Percentiles rank a stretch among this genome's conserved stretches.
phyloP scores from a whole-genome alignment of 768 basidiomycete genomes.

The Mycena epipterygia region DNA sequence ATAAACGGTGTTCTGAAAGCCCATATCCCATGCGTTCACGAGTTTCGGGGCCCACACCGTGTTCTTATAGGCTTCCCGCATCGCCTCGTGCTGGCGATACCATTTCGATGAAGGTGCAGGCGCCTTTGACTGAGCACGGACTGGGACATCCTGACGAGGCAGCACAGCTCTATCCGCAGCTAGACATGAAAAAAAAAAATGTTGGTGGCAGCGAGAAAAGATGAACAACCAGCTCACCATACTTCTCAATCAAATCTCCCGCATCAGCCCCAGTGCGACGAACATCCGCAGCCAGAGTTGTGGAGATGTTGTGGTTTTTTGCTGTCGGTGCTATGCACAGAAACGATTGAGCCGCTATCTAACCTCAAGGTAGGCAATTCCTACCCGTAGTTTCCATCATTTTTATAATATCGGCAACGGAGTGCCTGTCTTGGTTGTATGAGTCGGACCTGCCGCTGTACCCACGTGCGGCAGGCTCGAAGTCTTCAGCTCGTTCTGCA shows the following conservation, averaged over 20 bases:
- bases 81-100: not conserved
- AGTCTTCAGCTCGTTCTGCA: not conserved
- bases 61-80: not conserved
- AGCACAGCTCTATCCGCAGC: not conserved
- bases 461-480: not conserved
- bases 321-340: not conserved
- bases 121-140: not conserved
- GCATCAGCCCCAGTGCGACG: not conserved
- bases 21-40: not conserved
- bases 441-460: not conserved
- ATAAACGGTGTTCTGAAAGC: not conserved
- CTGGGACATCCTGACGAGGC: not conserved
- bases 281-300: not conserved
- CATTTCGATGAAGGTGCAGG: too few relatives aligned
- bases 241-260: slow-evolving; percentile 17
- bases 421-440: not conserved
- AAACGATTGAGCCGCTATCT: not conserved
- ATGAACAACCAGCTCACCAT: not conserved
- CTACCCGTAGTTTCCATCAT: not conserved
- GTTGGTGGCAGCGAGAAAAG: too few relatives aligned
- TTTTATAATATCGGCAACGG: not conserved
- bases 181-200: not conserved
- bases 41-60: not conserved
- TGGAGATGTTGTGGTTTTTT: not conserved
- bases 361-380: not conserved